Conservation (phyloP, 805 yeast genomes). For the Blastobotrys muscicola region DNA sequence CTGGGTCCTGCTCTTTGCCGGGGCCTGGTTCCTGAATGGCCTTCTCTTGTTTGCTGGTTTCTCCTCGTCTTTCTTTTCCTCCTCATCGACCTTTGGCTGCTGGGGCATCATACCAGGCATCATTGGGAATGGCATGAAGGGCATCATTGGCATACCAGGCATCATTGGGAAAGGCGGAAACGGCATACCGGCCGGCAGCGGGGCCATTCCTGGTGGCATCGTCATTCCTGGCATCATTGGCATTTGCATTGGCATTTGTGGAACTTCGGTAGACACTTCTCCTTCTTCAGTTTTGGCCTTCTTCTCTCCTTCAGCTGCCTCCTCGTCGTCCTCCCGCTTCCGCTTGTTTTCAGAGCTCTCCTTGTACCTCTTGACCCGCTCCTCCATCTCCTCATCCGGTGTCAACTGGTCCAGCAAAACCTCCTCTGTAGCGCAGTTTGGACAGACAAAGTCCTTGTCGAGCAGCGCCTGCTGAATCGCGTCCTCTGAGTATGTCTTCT, state of each 20-base stretch:
- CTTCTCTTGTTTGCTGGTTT: too few relatives aligned
- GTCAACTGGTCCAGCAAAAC: constrained; percentile 63
- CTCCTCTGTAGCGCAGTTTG: constrained; percentile 70
- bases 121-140: constrained; percentile 8
- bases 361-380: constrained; percentile 40
- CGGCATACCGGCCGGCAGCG: not conserved
- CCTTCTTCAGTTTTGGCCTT: constrained; percentile 4
- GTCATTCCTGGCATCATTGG: constrained; percentile 23
- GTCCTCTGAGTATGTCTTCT: constrained; percentile 45
- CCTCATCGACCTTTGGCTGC: too few relatives aligned
- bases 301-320: not conserved
- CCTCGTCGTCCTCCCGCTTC: not conserved
- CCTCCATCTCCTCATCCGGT: constrained; percentile 50
- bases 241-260: constrained; percentile 18
- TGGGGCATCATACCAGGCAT: constrained; percentile 23
- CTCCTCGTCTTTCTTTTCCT: too few relatives aligned
- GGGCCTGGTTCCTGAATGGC: too few relatives aligned
- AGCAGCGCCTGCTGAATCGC: constrained; percentile 58
- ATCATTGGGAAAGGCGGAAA: constrained; percentile 11
- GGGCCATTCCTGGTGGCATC: constrained; percentile 15
- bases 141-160: constrained; percentile 16
- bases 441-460: constrained; percentile 84
- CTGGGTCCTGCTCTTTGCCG: too few relatives aligned
- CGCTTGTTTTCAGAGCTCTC: constrained; percentile 5
- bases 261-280: constrained; percentile 14